Conservation (phyloP, 2,329 filamentous ascomycete genomes). For the Sporothrix schenckii region DNA sequence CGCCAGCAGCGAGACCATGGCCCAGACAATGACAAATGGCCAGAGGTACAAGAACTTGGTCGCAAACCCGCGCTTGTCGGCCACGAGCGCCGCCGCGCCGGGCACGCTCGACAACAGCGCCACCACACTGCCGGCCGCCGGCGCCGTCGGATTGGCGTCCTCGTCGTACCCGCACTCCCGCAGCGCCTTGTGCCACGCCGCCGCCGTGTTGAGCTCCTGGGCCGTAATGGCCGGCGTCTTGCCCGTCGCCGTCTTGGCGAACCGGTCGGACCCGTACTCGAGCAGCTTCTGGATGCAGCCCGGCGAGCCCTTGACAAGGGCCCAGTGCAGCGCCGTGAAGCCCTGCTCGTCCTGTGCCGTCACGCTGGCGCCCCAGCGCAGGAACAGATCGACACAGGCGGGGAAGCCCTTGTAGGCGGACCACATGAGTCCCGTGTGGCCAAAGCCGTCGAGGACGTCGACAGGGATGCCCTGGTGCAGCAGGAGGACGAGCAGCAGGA, state of each 20-base stretch:
- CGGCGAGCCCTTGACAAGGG: conserved; percentile 87
- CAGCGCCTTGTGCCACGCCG: conserved; percentile 52
- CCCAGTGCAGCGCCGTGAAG: conserved; percentile 95
- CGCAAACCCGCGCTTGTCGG: conserved; percentile 73
- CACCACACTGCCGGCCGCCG: conserved; percentile 52
- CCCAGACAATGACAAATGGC: conserved; percentile 77
- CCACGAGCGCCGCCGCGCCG: conserved; percentile 70
- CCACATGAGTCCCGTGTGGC: conserved; percentile 98
- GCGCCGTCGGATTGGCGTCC: conserved; percentile 66
- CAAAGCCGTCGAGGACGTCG: conserved; percentile 84
- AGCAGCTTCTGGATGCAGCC: conserved; percentile 90
- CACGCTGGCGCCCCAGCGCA: conserved; percentile 94
- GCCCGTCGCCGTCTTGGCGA: conserved; percentile 82
- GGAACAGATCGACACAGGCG: conserved; percentile 84
- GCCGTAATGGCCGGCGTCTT: conserved; percentile 89
- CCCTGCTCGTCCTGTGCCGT: conserved; percentile 88
- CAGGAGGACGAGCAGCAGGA: conserved; percentile 83
- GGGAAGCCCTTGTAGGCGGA: conserved; percentile 97
- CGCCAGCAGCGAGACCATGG: conserved; percentile 71
- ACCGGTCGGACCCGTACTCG: conserved; percentile 93
- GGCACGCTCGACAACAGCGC: conserved; percentile 52
- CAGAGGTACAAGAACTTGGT: conserved; percentile 87
- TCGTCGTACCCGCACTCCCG: conserved; percentile 47
- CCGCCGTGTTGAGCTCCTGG: conserved; percentile 82
- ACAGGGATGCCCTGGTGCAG: conserved; percentile 95